Base-by-base conservation (phyloP, 352 stramenopile genomes). In the Saprolegnia diclina region DNA sequence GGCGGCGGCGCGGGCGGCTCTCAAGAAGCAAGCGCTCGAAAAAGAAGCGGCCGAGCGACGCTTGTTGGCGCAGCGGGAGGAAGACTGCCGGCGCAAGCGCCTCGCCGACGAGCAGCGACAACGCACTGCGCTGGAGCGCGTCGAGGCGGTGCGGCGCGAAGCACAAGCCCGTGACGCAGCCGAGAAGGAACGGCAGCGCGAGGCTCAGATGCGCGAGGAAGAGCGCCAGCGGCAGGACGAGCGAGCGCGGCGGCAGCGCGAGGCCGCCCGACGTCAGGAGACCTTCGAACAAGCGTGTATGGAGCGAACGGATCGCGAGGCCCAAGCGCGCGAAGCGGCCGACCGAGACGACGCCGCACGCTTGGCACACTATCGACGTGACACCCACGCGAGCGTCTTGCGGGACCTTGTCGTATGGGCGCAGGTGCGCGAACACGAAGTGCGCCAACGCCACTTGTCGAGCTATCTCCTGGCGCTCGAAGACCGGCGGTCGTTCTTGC, bases 21-120 rank as follows among this genome's bases (percentile, higher is more conserved):
- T 48, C 42, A n/a, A 48, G 7, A 55, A 66, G 57, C 22, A 53
- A 16, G 57, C 57, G 6, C 57, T 54, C 10, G 57, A 55, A 66
- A 38, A 64, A 29, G 32, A 29, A 18, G 32, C 50, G n/a, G 32
- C 18, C 5, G 9, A 21, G 5, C 32, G 50, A 50, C 29, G 37
- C 18, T 35, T 35, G 29, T 35, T 35, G 29, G 29, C 2, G 29
- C 29, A 35, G 29, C 29, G 29, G 29, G 29, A 35, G 29, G 29
- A 35, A 35, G 29, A 35, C 29, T 5, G 29, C 29, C 29, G 29
- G 29, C 29, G 29, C 29, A 35, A 35, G 5, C 29, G 29, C 29
- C 29, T 35, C 29, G 29, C 29, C 29, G 29, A 48, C 13, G 42
- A 48, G 42, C 42, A n/a, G 11, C 42, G 42, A 1, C 42, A 48